A percentile compares a stretch with the other conserved stretches of the same genome.
Evolutionary conservation across 176 grass and related monocot genomes (phyloP).

Genomic region (Carex cristatella): DNA sequence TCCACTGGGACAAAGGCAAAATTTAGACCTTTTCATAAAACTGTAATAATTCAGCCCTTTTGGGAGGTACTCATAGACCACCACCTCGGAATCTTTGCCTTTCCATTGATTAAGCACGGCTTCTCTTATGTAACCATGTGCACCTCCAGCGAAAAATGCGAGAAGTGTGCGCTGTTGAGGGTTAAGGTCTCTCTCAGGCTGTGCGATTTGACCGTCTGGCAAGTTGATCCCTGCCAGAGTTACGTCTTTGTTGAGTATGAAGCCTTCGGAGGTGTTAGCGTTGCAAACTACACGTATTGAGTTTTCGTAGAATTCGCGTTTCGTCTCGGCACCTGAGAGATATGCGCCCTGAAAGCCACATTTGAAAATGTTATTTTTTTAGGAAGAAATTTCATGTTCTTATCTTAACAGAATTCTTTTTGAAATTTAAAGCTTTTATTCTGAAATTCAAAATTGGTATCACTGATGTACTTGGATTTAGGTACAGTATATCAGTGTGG

Average conservation of each 20-base stretch:
- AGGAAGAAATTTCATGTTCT: neutral
- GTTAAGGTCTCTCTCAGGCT: conserved; percentile 13
- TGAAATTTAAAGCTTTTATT: no score
- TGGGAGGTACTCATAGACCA: conserved; percentile 63
- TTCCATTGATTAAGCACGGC: conserved; percentile 48
- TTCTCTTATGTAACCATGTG: conserved; percentile 57
- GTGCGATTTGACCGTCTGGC: conserved; percentile 47
- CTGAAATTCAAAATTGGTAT: no score
- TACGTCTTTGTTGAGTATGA: conserved; percentile 60
- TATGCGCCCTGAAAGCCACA: conserved; percentile 47
- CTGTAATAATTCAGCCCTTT: conserved; percentile 52
- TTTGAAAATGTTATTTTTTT: neutral
- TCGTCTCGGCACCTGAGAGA: conserved; percentile 28
- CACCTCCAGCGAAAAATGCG: conserved; percentile 75
- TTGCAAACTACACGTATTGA: conserved; percentile 78
- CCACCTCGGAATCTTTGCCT: conserved; percentile 41
- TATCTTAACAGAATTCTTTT: no score
- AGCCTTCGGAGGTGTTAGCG: conserved; percentile 82
- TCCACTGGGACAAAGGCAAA: conserved; percentile 86
- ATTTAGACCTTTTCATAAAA: conserved; percentile 50
- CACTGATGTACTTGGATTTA: no score
- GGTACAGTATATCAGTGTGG: no score
- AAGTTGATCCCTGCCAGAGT: conserved; percentile 84
- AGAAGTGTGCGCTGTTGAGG: conserved; percentile 38
- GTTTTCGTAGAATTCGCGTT: conserved; percentile 55